These are phyloP conservation scores for Wickerhamiella slavikovae DNA, from an alignment of 805 yeast genomes.

Conservation along the genomic window DNA sequence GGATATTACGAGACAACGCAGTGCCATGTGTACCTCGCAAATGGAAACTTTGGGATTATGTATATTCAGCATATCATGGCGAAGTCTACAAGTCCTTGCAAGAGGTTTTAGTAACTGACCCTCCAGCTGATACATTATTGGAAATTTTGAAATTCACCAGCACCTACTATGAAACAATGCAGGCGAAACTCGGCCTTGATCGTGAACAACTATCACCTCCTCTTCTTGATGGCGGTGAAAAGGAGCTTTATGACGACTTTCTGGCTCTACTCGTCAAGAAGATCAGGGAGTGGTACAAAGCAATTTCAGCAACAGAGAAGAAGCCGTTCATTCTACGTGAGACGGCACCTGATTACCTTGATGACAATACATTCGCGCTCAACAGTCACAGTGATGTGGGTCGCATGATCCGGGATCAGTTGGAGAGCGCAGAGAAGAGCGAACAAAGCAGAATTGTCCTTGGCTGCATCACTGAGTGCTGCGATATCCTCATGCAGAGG, in stretches of 20 bases:
- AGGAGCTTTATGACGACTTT: conserved; percentile 57
- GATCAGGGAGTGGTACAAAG: conserved; percentile 70
- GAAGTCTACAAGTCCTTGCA: conserved; percentile 44
- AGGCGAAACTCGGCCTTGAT: conserved; percentile 27
- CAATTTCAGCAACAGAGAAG: conserved; percentile 45
- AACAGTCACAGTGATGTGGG: conserved; percentile 65
- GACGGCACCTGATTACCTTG: conserved; percentile 53
- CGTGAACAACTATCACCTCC: conserved; percentile 30
- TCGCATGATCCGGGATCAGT: conserved; percentile 73
- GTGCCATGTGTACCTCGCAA: conserved; percentile 39
- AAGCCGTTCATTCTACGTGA: conserved; percentile 40
- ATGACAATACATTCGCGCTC: conserved; percentile 41
- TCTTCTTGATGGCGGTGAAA: conserved; percentile 54
- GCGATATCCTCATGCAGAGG: conserved; percentile 35
- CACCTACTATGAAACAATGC: conserved; percentile 35
- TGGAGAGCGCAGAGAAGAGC: conserved; percentile 70
- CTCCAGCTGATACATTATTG: conserved; percentile 58
- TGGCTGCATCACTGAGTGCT: conserved; percentile 59
- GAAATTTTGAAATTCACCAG: conserved; percentile 61
- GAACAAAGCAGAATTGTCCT: conserved; percentile 61
- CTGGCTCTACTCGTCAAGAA: conserved; percentile 46
- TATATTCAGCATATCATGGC: conserved; percentile 45
- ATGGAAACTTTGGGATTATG: conserved; percentile 52
- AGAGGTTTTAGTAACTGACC: conserved; percentile 42
- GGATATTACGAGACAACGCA: conserved; percentile 40